These are phyloP conservation scores for Suillus alpinus DNA, from an alignment of 768 basidiomycete genomes.

Conservation along the genomic window DNA sequence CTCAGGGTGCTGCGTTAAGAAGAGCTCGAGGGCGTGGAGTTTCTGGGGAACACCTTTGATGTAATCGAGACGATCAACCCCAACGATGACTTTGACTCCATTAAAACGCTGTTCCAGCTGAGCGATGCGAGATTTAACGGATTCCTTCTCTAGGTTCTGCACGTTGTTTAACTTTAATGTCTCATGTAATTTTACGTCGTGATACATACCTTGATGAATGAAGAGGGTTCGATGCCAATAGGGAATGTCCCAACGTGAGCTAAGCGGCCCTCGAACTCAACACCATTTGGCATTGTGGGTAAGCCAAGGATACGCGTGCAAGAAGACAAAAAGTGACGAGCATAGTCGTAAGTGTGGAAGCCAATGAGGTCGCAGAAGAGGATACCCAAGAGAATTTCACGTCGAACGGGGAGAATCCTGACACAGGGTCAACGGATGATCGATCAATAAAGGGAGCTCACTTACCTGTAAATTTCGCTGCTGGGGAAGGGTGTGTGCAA, in stretches of 20 bases:
- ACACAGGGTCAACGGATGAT: conserved; percentile 2
- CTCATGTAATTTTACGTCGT: neutral
- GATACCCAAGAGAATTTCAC: conserved; percentile 95
- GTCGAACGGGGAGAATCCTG: conserved; percentile 94
- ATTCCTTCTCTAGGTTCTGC: conserved; percentile 75
- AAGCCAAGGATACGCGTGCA: conserved; percentile 95
- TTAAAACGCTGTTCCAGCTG: conserved; percentile 87
- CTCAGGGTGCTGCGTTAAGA: conserved; percentile 96
- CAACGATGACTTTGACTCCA: conserved; percentile 96
- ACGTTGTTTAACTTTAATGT: conserved; percentile 4
- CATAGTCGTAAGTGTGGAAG: conserved; percentile 99
- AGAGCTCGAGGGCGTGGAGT: conserved; percentile 92
- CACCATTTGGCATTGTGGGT: conserved; percentile 96
- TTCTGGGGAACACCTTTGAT: conserved; percentile 99
- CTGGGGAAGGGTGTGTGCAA: conserved; percentile 98
- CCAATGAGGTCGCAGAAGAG: conserved; percentile 97
- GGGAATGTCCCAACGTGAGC: conserved; percentile 99
- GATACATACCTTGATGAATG: conserved; percentile 73
- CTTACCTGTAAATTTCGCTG: conserved; percentile 94
- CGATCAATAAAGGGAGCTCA: conserved; percentile 12
- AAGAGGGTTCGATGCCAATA: conserved; percentile 94
- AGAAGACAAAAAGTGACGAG: conserved; percentile 97
- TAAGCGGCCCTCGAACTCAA: conserved; percentile 92
- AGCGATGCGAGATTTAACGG: conserved; percentile 77
- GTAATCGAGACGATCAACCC: conserved; percentile 97